Percentiles rank a stretch among this genome's conserved stretches.
These are phyloP conservation scores for Phytophthora tubulina DNA, from an alignment of 352 stramenopile species.

Conservation along the genomic window DNA sequence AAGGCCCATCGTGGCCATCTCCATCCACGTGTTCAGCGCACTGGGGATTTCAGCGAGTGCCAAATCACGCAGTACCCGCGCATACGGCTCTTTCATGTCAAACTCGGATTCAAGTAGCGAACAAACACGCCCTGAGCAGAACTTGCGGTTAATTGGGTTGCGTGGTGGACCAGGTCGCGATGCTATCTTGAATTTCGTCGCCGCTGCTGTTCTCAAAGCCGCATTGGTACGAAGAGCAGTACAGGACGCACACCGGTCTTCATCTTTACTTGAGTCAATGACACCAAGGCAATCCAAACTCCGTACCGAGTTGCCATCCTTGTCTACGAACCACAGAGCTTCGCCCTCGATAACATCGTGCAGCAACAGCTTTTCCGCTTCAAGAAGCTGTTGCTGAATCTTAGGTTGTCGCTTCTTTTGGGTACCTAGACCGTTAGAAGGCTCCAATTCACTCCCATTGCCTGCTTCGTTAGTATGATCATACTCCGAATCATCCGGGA, in stretches of 20 bases:
- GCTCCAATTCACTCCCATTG: conserved; percentile 15
- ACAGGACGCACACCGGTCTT: conserved; percentile 57
- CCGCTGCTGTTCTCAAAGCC: conserved; percentile 55
- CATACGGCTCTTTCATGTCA: conserved; percentile 65
- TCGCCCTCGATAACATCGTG: conserved; percentile 82
- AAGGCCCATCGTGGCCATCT: conserved; percentile 77
- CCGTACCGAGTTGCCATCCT: conserved; percentile 73
- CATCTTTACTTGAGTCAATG: conserved; percentile 51
- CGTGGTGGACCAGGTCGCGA: conserved; percentile 36
- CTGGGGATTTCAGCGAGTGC: conserved; percentile 58
- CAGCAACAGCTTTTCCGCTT: conserved; percentile 68
- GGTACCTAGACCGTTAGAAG: neutral
- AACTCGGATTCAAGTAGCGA: conserved; percentile 65
- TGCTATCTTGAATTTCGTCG: conserved; percentile 50
- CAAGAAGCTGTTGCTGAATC: conserved; percentile 47
- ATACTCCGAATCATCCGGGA: conserved; percentile 34
- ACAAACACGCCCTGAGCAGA: conserved; percentile 61
- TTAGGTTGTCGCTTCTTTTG: conserved; percentile 37
- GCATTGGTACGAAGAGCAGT: conserved; percentile 59
- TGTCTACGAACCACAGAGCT: conserved; percentile 84
- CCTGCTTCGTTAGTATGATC: conserved; percentile 24
- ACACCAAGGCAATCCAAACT: conserved; percentile 74
- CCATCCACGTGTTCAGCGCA: conserved; percentile 68
- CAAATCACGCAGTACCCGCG: conserved; percentile 61
- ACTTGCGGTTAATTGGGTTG: conserved; percentile 71